Evolutionary conservation across 2,329 filamentous ascomycete genomes (phyloP), one percentile per base, ranked within the genome.

Genomic region (Chaetomium sp.): DNA sequence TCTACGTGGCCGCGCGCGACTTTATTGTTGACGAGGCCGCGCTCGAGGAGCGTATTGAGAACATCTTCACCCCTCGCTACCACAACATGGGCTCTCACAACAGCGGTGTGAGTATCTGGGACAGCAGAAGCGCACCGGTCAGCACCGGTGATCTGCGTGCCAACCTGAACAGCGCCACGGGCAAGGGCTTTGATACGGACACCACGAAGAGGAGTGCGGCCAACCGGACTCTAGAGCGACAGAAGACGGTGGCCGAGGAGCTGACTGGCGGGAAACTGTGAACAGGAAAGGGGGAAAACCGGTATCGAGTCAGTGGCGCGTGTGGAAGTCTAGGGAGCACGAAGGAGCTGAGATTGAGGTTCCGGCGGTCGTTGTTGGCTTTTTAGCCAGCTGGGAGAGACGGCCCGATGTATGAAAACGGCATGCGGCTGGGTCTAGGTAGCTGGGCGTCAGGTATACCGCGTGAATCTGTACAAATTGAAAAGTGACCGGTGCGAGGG

Each of bases 11-110:
- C 64, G 91, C 94, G 5, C 82, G 87, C 33, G 76, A 82, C 41
- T 99, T 97, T 73, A 96, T 99, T 68, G 85, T 90, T 14, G 85
- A 80, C 32, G 91, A 95, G 69, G 74, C 79, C 50, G 86, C 95
- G 69, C 80, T 99, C 37, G 80, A 88, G 63, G 76, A 76, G 12
- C 80, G 84, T 61, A 85, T 96, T 55, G 87, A 95, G 27, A 74
- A 78, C 60, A 78, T 86, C n/a, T 99, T 96, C 72, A 79, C 37
- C 82, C 12, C 82, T 84, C 33, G 78, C 36, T 33, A 48, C 47
- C 44, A 54, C 52, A 32, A 12, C 9, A 33, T 82, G 59, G 76
- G 75, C 70, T 82, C 79, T 63, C 43, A 69, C 70, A n/a, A 60
- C 59, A 46, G 56, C 53, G 51, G 62, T 56, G 46, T 67, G 59